Evolutionary conservation across 805 yeast species (phyloP).

Genomic region (Saccharomycopsis sp.): DNA sequence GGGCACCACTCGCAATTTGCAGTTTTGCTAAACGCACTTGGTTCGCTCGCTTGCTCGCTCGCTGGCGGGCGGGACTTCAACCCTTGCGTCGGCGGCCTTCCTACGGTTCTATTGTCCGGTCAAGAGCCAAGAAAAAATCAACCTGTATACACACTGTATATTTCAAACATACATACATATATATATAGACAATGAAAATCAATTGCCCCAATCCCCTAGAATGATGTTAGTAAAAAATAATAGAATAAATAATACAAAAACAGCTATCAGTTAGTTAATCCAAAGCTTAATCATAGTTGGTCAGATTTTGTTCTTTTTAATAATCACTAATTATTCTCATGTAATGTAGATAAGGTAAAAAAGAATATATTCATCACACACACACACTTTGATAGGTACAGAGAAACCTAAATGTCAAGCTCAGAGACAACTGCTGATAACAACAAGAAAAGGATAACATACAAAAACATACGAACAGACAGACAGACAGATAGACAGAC

Average conservation of each 20-base stretch:
- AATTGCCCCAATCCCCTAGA: no score
- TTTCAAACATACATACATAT: no score
- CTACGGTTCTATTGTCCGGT: no score
- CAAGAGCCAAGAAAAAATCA: not conserved
- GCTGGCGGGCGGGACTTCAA: not conserved
- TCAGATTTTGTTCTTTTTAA: no score
- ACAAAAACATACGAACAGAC: no score
- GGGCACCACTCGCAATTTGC: not conserved
- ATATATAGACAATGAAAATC: no score
- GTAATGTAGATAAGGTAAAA: conserved; percentile 22
- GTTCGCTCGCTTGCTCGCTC: not conserved
- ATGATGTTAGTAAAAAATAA: no score
- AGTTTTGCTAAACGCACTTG: not conserved
- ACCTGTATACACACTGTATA: no score
- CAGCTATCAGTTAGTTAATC: no score
- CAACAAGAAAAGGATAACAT: not conserved
- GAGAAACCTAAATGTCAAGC: not conserved
- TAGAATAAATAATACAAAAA: no score
- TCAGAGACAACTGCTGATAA: not conserved
- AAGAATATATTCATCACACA: conserved; percentile 9
- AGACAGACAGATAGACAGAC: no score
- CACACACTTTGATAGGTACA: not conserved
- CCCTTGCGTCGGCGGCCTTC: not conserved
- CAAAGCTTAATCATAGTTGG: no score
- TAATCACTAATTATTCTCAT: conserved; percentile 21